These are phyloP conservation scores for Aeschynomene evenia DNA, from an alignment of 306 rosid genomes.

Conservation along the genomic window DNA sequence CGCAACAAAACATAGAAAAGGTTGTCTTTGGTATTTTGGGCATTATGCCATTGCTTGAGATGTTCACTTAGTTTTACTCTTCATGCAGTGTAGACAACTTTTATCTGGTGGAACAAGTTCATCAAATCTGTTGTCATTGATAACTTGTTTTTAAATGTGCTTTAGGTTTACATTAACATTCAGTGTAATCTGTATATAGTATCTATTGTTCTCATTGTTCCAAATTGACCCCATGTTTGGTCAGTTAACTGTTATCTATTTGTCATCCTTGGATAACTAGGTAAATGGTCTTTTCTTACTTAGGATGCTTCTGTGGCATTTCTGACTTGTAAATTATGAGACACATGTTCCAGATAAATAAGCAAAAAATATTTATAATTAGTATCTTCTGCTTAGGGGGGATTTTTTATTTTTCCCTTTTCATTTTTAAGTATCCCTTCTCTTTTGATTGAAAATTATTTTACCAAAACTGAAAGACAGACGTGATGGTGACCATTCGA, in stretches of 20 bases:
- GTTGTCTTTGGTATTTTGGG: slow-evolving; percentile 20
- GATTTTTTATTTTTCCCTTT: not conserved
- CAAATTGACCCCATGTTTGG: not conserved
- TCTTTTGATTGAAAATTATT: not conserved
- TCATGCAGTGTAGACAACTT: not conserved
- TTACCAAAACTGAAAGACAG: not conserved
- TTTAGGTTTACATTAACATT: not conserved
- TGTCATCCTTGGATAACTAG: not conserved
- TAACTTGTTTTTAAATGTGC: not conserved
- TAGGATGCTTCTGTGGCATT: not conserved
- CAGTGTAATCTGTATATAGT: not conserved
- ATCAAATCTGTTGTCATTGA: not conserved
- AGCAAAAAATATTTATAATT: not conserved
- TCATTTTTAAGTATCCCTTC: not conserved
- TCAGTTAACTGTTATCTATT: not conserved
- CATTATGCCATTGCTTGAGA: slow-evolving; percentile 1
- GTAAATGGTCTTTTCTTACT: not conserved
- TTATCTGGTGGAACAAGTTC: slow-evolving; percentile 2
- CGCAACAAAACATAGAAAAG: slow-evolving; percentile 26
- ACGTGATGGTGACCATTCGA: not conserved
- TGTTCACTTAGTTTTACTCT: not conserved
- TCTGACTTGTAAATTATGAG: not conserved
- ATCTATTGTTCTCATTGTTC: slow-evolving; percentile 1
- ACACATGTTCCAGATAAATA: not conserved
- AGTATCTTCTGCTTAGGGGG: not conserved